Evolutionary conservation across 495 filamentous ascomycete genomes (phyloP).

Genomic region (Trichoderma virens): DNA sequence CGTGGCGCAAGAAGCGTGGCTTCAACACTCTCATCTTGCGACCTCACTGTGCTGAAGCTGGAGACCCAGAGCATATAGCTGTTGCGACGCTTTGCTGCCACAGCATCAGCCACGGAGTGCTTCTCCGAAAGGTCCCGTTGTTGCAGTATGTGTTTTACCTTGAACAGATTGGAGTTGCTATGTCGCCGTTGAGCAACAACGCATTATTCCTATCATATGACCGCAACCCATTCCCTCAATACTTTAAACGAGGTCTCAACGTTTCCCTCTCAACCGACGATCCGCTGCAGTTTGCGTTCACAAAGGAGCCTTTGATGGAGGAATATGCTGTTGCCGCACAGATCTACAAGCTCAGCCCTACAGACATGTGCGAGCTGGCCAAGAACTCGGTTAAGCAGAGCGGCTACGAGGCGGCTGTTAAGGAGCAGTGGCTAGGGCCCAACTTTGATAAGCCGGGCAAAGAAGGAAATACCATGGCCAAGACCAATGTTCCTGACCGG

Average conservation of each 20-base stretch:
- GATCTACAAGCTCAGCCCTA: slow-evolving; percentile 94
- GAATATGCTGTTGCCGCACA: slow-evolving; percentile 97
- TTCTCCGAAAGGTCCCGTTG: slow-evolving; percentile 87
- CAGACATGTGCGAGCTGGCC: slow-evolving; percentile 97
- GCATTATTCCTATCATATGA: slow-evolving; percentile 95
- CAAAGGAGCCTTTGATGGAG: slow-evolving; percentile 95
- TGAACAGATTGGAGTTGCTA: slow-evolving; percentile 95
- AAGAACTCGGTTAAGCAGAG: slow-evolving; percentile 93
- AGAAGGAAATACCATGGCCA: slow-evolving; percentile 79
- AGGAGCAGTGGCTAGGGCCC: slow-evolving; percentile 80
- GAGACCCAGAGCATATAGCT: slow-evolving; percentile 91
- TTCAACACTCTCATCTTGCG: slow-evolving; percentile 94
- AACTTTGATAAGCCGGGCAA: slow-evolving; percentile 67
- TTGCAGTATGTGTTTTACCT: slow-evolving; percentile 97
- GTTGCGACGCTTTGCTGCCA: slow-evolving; percentile 90
- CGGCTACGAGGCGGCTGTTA: slow-evolving; percentile 83
- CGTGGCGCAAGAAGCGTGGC: slow-evolving; percentile 79
- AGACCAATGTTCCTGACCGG: slow-evolving; percentile 92
- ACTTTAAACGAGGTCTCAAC: slow-evolving; percentile 90
- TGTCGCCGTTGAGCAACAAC: slow-evolving; percentile 98
- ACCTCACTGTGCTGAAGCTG: slow-evolving; percentile 94
- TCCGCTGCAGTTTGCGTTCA: slow-evolving; percentile 95
- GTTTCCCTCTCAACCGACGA: slow-evolving; percentile 96
- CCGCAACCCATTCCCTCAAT: slow-evolving; percentile 89
- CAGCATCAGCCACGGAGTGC: slow-evolving; percentile 92